Conservation (phyloP, 768 basidiomycete species). For the Xerocomellus intermedius region DNA sequence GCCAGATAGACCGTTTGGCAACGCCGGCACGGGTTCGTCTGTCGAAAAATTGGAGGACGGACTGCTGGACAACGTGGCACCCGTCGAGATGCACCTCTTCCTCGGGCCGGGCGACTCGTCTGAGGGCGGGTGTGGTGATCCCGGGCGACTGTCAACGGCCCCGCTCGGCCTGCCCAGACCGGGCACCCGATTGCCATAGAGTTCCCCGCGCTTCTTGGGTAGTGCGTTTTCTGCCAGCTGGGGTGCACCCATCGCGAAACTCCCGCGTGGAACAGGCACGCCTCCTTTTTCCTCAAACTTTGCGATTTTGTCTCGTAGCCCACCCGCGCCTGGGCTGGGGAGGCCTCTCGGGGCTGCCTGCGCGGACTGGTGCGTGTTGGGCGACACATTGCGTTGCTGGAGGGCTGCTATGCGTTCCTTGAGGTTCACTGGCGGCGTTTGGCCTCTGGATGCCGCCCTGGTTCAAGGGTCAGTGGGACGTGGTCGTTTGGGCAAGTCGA, state of each 20-base stretch:
- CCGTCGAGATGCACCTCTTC: constrained; percentile 32
- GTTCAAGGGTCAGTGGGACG: constrained; percentile 16
- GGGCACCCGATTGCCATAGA: constrained; percentile 72
- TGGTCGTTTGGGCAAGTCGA: neutral
- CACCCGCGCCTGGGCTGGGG: constrained; percentile 28
- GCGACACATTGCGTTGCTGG: constrained; percentile 50
- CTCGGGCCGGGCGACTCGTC: constrained; percentile 22
- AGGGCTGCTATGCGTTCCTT: constrained; percentile 84
- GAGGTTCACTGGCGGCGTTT: constrained; percentile 48
- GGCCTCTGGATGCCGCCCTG: constrained; percentile 29
- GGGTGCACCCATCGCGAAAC: constrained; percentile 68
- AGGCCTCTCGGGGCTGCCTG: constrained; percentile 31
- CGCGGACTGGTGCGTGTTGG: constrained; percentile 33
- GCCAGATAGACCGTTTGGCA: constrained; percentile 16
- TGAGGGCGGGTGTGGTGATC: constrained; percentile 13
- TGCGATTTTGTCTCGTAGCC: constrained; percentile 69
- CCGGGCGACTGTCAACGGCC: constrained; percentile 10
- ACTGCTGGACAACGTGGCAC: constrained; percentile 16
- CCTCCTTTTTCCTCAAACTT: constrained; percentile 79
- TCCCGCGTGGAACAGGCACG: constrained; percentile 70
- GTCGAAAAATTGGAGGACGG: constrained; percentile 7
- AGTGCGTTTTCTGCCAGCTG: constrained; percentile 47
- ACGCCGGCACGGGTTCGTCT: constrained; percentile 25
- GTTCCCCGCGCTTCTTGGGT: constrained; percentile 55
- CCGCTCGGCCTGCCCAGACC: constrained; percentile 26